phyloP scores from a whole-genome alignment of 2,329 filamentous ascomycete species.

The Juglanconis oblonga region DNA sequence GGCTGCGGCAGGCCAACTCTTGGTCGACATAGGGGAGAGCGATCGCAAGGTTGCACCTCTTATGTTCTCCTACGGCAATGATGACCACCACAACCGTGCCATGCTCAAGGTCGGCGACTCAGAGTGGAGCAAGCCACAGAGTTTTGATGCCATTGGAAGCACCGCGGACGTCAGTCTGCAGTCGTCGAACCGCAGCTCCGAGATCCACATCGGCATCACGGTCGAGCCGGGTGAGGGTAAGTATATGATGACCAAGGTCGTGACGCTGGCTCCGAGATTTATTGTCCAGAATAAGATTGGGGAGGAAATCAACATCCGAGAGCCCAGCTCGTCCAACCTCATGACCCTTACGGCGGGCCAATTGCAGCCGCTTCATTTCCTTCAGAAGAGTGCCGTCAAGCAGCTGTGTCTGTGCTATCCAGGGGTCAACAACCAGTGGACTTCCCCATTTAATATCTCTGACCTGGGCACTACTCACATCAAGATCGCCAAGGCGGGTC shows the following conservation, averaged over 20 bases:
- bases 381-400: slow-evolving; percentile 79
- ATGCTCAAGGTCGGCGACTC: slow-evolving; percentile 86
- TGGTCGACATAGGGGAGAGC: slow-evolving; percentile 43
- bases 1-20: slow-evolving; percentile 72
- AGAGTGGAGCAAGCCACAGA: slow-evolving; percentile 94
- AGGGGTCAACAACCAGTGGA: slow-evolving; percentile 95
- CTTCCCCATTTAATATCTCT: slow-evolving; percentile 94
- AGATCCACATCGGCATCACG: slow-evolving; percentile 88
- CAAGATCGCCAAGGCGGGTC: slow-evolving; percentile 86
- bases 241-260: slow-evolving; percentile 95
- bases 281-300: slow-evolving; percentile 89
- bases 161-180: slow-evolving; percentile 83
- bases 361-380: slow-evolving; percentile 81
- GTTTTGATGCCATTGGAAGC: slow-evolving; percentile 95
- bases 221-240: slow-evolving; percentile 92
- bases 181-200: slow-evolving; percentile 65
- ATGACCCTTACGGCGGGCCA: slow-evolving; percentile 75
- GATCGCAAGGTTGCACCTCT: slow-evolving; percentile 78
- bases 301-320: slow-evolving; percentile 85
- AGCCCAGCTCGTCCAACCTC: slow-evolving; percentile 86
- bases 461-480: slow-evolving; percentile 90
- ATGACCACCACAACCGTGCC: slow-evolving; percentile 89
- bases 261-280: slow-evolving; percentile 89
- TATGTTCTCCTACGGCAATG: slow-evolving; percentile 91
- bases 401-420: slow-evolving; percentile 92